Conservation (phyloP, 257 asterid species). For the Scutellaria galericulata region DNA sequence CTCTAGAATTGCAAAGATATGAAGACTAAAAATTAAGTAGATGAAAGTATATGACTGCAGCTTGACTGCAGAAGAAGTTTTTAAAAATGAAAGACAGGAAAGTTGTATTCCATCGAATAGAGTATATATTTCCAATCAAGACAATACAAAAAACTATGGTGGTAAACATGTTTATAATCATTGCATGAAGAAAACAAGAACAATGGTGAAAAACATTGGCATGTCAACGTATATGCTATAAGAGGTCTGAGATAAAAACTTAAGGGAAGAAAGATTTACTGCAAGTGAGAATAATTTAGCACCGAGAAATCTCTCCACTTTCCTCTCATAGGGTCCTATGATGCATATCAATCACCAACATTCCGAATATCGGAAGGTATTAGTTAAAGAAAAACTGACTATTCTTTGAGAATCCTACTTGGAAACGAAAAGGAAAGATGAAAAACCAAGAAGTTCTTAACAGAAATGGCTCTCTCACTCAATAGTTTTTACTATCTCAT, state of each 20-base stretch:
- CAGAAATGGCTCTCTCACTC: not conserved
- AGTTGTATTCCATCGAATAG: not conserved
- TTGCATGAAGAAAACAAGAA: not conserved
- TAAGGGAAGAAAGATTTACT: not conserved
- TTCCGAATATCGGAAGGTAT: not conserved
- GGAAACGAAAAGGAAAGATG: not conserved
- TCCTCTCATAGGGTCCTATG: not conserved
- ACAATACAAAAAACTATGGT: not conserved
- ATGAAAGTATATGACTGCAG: not conserved
- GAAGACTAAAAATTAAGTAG: conserved; percentile 8
- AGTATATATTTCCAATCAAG: not conserved
- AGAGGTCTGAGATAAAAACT: not conserved
- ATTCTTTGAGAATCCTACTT: not conserved
- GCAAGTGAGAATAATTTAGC: not conserved
- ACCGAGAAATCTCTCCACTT: not conserved
- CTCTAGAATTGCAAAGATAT: conserved; percentile 51
- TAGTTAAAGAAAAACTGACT: not conserved
- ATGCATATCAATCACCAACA: not conserved
- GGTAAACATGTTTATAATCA: not conserved
- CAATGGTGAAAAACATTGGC: not conserved
- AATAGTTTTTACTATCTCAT: no score
- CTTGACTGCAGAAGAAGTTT: not conserved
- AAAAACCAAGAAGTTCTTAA: not conserved
- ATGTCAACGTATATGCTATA: not conserved
- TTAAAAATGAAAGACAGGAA: not conserved